phyloP scores from a whole-genome alignment of 306 rosid species.

The Astragalus membranaceus region DNA sequence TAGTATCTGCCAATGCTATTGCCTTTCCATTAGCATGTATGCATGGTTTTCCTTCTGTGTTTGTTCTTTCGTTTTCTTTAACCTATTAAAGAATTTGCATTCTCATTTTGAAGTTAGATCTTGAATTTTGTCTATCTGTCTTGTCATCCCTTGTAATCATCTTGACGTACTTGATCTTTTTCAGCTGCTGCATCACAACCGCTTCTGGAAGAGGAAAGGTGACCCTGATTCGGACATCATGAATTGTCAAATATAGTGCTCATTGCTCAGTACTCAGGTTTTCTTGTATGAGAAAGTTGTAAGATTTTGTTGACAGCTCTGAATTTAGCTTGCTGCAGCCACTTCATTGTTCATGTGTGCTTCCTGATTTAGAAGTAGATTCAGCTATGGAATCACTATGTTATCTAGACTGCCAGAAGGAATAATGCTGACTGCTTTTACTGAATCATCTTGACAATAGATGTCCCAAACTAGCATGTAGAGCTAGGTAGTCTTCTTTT shows the following conservation, averaged over 20 bases:
- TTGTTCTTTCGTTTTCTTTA: not conserved
- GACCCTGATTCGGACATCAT: constrained; percentile 27
- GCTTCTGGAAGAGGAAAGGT: constrained; percentile 45
- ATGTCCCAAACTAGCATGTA: not conserved
- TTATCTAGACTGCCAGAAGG: not conserved
- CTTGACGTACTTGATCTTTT: constrained; percentile 5
- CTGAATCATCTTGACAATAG: not conserved
- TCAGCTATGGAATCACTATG: too few species aligned
- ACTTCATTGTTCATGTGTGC: constrained; percentile 24
- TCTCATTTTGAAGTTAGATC: not conserved
- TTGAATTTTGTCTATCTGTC: not conserved
- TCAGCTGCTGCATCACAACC: constrained; percentile 53
- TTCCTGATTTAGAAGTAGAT: not conserved
- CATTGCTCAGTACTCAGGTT: constrained; percentile 2
- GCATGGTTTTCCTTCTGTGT: not conserved
- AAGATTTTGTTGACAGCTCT: constrained; percentile 2
- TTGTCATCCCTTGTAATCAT: not conserved
- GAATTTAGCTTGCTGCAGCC: constrained; percentile 22
- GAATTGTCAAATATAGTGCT: constrained; percentile 16
- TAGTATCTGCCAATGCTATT: not conserved
- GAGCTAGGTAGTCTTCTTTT: not conserved
- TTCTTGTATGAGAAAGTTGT: not conserved
- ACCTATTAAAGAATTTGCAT: not conserved
- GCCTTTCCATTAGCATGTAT: not conserved
- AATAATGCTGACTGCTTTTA: not conserved